Base-by-base conservation (phyloP, 805 yeast genomes). In the Kodamaea hsintzibuensis region DNA sequence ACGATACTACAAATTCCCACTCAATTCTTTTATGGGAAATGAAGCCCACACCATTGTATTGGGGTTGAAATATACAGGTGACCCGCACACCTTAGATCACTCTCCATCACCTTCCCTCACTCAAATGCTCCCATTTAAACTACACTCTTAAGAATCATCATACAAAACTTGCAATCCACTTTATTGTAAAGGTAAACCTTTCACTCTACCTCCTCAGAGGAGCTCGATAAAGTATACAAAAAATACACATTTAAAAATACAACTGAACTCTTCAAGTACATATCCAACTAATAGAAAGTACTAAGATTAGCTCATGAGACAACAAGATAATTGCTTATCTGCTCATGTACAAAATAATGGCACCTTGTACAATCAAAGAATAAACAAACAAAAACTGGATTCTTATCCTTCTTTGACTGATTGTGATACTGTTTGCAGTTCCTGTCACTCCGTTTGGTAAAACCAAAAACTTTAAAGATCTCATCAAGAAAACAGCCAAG, bases 321-420 rank as follows among this genome's bases (percentile, higher is more conserved):
- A 42, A 7, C 22, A n/a, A 42, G 7, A 25, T 2, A 30, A 2
- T 3, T 5, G 10, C 2, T 47, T 60, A 69, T 44, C 68, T 59
- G 49, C 72, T 71, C 83, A 92, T 83, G 55, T 87, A 73, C 85
- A 93, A 85, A 74, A 91, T 83, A 52, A 90, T 74, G 16, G 84
- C 64, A 18, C 88, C 81, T 74, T 93, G 98, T 64, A 91, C 78
- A 13, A 89, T 78, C 62, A 91, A 90, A 7, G 96, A 85, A 69
- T 93, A 93, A 42, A 88, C 77, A 63, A 93, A 91, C 58, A 93
- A 74, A 67, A 89, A 93, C 64, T 93, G 96, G 55, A 95, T 87
- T 60, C 97, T 83, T 56, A 88, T 82, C 68, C 89, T 86, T 58
- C 91, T 82, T 55, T 87, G 88, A 22, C 83, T 82, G 43, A 83